These are phyloP conservation scores for Xylaria sp. DNA, from an alignment of 2,329 filamentous ascomycete genomes.

Conservation along the genomic window DNA sequence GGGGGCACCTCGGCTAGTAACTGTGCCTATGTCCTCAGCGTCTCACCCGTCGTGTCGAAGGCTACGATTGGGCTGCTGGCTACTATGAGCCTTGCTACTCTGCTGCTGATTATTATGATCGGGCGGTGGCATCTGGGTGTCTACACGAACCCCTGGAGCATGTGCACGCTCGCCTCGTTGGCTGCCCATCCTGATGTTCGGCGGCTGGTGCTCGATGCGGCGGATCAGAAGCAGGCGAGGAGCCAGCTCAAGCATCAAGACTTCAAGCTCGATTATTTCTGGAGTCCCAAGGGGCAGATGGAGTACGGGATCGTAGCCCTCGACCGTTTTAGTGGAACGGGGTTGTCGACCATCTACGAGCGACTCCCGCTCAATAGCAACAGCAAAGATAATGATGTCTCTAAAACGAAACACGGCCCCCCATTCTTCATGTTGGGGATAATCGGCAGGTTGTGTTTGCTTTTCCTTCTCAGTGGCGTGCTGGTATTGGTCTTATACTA, in stretches of 20 bases:
- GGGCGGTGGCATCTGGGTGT: conserved; percentile 50
- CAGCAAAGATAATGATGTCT: not conserved
- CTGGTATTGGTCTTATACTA: conserved; percentile 54
- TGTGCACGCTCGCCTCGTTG: conserved; percentile 47
- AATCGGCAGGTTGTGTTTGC: conserved; percentile 25
- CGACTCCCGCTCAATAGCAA: not conserved
- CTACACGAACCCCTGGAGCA: conserved; percentile 52
- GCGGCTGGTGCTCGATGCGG: conserved; percentile 17
- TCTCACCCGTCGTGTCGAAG: conserved; percentile 43
- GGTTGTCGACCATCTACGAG: not conserved
- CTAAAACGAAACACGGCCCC: not conserved
- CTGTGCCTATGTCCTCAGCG: conserved; percentile 49
- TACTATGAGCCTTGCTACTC: conserved; percentile 44
- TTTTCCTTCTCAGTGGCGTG: conserved; percentile 44
- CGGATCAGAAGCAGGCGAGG: not conserved
- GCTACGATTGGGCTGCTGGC: conserved; percentile 46
- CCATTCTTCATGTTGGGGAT: conserved; percentile 28
- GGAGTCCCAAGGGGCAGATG: not conserved
- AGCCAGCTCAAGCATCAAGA: conserved; percentile 11
- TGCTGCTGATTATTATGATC: conserved; percentile 44
- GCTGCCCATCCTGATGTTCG: conserved; percentile 38
- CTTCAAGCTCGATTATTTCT: conserved; percentile 29
- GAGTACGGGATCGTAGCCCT: conserved; percentile 29
- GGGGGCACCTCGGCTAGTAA: conserved; percentile 41
- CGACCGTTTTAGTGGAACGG: conserved; percentile 2